These are phyloP conservation scores for Trypanosoma brucei DNA, from an alignment of 208 protist species.

Conservation along the genomic window DNA sequence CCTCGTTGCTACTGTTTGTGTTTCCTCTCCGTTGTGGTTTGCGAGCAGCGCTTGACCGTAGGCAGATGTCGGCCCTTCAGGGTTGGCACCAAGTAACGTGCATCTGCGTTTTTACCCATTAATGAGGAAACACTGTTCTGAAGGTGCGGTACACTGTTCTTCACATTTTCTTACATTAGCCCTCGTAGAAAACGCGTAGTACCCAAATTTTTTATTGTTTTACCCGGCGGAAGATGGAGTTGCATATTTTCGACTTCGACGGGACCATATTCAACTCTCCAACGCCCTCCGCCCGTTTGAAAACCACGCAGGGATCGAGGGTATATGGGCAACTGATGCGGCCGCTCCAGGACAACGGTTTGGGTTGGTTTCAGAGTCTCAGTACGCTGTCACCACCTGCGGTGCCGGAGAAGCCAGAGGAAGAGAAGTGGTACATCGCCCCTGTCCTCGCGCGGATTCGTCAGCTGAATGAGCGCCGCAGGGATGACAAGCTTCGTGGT, in stretches of 20 bases:
- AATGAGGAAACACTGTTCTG: not conserved
- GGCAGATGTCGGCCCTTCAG: too few species aligned
- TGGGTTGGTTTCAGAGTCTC: constrained; percentile 81
- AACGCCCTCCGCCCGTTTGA: constrained; percentile 2
- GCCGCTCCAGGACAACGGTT: constrained; percentile 37
- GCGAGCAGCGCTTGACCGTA: too few species aligned
- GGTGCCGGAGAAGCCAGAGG: constrained; percentile 40
- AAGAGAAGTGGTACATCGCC: constrained; percentile 37
- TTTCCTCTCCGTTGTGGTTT: too few species aligned
- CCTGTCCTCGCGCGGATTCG: constrained; percentile 21
- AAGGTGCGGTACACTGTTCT: not conserved
- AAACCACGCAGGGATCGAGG: constrained; percentile 10
- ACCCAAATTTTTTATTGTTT: not conserved
- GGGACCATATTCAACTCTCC: constrained; percentile 81
- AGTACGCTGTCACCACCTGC: constrained; percentile 54
- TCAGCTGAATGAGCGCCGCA: constrained; percentile 8
- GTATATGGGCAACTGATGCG: constrained; percentile 33
- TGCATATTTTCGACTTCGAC: constrained; percentile 88
- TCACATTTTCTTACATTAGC: not conserved
- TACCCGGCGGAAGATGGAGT: constrained; percentile 22
- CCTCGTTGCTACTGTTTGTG: too few species aligned
- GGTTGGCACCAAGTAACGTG: too few species aligned
- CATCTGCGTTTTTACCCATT: too few species aligned
- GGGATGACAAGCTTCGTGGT: not conserved
- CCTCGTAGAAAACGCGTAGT: not conserved